Evolutionary conservation across 306 rosid species (phyloP).

Genomic region (Glycyrrhiza uralensis): DNA sequence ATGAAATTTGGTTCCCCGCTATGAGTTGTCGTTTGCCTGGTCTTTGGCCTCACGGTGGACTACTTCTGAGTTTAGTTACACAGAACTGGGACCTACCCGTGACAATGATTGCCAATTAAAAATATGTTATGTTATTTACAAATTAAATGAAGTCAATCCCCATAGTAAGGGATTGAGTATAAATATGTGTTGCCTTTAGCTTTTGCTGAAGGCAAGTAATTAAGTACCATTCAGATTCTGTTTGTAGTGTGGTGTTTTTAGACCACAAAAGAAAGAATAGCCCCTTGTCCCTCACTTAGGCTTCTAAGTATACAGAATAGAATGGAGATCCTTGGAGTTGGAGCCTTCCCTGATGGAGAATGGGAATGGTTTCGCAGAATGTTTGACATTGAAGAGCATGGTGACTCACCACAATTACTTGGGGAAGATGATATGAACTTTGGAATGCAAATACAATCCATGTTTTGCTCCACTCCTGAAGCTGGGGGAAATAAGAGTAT

Average conservation of each 20-base stretch:
- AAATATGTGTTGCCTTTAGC: constrained; percentile 26
- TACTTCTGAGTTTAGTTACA: constrained; percentile 54
- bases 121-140: constrained; percentile 14
- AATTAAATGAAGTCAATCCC: constrained; percentile 40
- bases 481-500: constrained; percentile 5
- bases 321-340: constrained; percentile 60
- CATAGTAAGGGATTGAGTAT: constrained; percentile 20
- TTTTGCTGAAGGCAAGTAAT: constrained; percentile 23
- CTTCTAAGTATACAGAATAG: background rate
- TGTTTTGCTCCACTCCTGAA: constrained; percentile 27
- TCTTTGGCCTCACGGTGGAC: constrained; percentile 50
- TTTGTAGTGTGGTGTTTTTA: constrained; percentile 17
- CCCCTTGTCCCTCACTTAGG: background rate
- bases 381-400: constrained; percentile 32
- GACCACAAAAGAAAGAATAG: background rate
- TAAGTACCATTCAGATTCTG: constrained; percentile 18
- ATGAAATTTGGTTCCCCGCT: constrained; percentile 24
- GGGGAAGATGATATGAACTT: constrained; percentile 11
- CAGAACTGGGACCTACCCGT: constrained; percentile 30
- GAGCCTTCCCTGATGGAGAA: constrained; percentile 55
- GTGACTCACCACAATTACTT: background rate
- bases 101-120: constrained; percentile 42
- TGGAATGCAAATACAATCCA: constrained; percentile 27
- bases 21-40: constrained; percentile 55
- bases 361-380: constrained; percentile 51